A percentile compares a stretch with the other conserved stretches of the same genome.
These are phyloP conservation scores for Ceratocystis papillata DNA, from an alignment of 2,329 filamentous ascomycete genomes.

Conservation along the genomic window DNA sequence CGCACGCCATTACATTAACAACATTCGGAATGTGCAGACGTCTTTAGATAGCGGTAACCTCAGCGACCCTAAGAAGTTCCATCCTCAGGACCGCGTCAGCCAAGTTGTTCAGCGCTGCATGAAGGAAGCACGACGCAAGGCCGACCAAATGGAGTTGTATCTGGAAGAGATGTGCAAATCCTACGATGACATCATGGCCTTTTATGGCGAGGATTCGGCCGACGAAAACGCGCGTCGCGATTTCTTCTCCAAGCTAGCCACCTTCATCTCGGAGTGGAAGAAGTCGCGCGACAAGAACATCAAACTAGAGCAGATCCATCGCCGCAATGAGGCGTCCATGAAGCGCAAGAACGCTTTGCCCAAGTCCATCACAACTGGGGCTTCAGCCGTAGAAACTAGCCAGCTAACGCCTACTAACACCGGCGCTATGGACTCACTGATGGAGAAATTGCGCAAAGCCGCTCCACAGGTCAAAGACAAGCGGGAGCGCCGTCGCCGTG, in stretches of 20 bases:
- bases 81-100: slow-evolving; percentile 88
- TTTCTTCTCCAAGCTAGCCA: slow-evolving; percentile 88
- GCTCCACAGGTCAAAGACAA: slow-evolving; percentile 83
- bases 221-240: slow-evolving; percentile 90
- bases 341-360: slow-evolving; percentile 74
- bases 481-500: slow-evolving; percentile 74
- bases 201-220: slow-evolving; percentile 74
- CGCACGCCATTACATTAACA: slow-evolving; percentile 85
- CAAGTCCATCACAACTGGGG: slow-evolving; percentile 43
- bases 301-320: slow-evolving; percentile 65
- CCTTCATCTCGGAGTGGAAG: slow-evolving; percentile 91
- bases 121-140: slow-evolving; percentile 93
- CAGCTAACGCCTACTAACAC: slow-evolving; percentile 60
- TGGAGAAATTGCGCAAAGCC: slow-evolving; percentile 89
- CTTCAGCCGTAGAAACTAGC: slow-evolving; percentile 28
- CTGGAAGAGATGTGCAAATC: slow-evolving; percentile 71
- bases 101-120: slow-evolving; percentile 85
- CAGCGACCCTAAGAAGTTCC: slow-evolving; percentile 94
- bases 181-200: slow-evolving; percentile 46
- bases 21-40: slow-evolving; percentile 84
- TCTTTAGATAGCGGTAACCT: slow-evolving; percentile 88
- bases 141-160: slow-evolving; percentile 89
- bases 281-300: slow-evolving; percentile 91
- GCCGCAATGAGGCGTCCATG: slow-evolving; percentile 81
- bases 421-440: slow-evolving; percentile 88